Evolutionary conservation across 2,329 filamentous ascomycete genomes (phyloP), one percentile per base, ranked within the genome.

Genomic region (Trichophyton verrucosum): DNA sequence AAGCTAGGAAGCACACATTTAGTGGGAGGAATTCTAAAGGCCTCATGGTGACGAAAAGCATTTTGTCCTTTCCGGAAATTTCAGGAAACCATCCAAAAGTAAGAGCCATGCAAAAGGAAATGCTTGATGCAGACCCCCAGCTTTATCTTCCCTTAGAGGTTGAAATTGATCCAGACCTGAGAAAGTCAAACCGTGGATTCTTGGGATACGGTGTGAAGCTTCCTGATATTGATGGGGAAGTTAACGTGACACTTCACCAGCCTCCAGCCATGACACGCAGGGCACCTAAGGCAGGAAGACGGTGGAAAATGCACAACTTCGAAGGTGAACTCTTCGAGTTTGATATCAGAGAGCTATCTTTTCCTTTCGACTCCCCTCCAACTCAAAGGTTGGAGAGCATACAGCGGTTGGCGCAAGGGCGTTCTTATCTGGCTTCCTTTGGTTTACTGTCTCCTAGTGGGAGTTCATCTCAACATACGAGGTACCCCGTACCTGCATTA

Each of bases 1-100:
- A 78, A 60, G 69, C 86, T 46, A 79, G 77, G 55, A 78, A 80
- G 62, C 68, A 81, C 53, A 76, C 72, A 1, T 84, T 83, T 66
- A 75, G 74, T 15, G 81, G 81, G 64, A 75, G 72, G 62, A 74
- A 77, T 17, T 71, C 68, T 33, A 76, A 77, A 61, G 80, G 80
- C 1, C 66, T 75, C 3, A 76, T 77, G 66, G 72, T 79, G 17
- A 78, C 74, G n/a, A 80, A 77, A 60, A 74, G 72, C 3, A 76
- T 86, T 15, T 66, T 84, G 30, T 74, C 75, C 9, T 74, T 77
- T 57, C 73, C 77, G 20, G 71, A 78, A 1, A 71, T 83, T 38
- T 68, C 73, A 5, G 69, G 77, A 5, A 71, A 73, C 11, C 75
- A 78, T 53, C 72, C 74, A 1, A 63, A 74, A n/a, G 75, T 84